phyloP scores from a whole-genome alignment of 306 rosid species.

The Rubus idaeus region DNA sequence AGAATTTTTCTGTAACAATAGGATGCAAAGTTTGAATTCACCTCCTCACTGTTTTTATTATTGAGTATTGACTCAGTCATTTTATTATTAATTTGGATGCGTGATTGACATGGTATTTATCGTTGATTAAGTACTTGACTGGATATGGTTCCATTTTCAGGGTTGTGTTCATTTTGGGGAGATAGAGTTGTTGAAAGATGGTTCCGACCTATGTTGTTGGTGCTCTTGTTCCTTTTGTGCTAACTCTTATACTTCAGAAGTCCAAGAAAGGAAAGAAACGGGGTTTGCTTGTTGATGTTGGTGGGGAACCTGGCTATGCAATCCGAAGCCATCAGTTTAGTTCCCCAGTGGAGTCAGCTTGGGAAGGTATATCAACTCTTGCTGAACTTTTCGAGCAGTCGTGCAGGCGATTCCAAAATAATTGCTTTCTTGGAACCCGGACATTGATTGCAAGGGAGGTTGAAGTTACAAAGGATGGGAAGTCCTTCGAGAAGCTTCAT shows the following conservation, averaged over 20 bases:
- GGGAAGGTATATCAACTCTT: slow-evolving; percentile 81
- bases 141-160: slow-evolving; percentile 16
- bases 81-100: background rate
- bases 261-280: slow-evolving; percentile 56
- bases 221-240: slow-evolving; percentile 56
- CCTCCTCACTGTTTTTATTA: background rate
- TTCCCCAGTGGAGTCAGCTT: slow-evolving; percentile 49
- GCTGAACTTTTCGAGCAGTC: slow-evolving; percentile 79
- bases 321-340: slow-evolving; percentile 53
- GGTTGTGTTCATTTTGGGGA: slow-evolving; percentile 15
- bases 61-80: background rate
- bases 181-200: slow-evolving; percentile 39
- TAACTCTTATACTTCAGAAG: slow-evolving; percentile 52
- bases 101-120: background rate
- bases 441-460: slow-evolving; percentile 57
- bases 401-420: slow-evolving; percentile 47
- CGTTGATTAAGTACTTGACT: background rate
- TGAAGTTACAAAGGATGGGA: slow-evolving; percentile 57
- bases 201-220: slow-evolving; percentile 61
- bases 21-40: background rate
- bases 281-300: slow-evolving; percentile 59
- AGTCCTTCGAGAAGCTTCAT: slow-evolving; percentile 79
- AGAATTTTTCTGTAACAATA: no score
- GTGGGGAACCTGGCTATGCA: slow-evolving; percentile 65
- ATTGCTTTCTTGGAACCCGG: slow-evolving; percentile 75